Conservation (phyloP, 1,139 yeast species). For the Sugiyamaella novakii region DNA sequence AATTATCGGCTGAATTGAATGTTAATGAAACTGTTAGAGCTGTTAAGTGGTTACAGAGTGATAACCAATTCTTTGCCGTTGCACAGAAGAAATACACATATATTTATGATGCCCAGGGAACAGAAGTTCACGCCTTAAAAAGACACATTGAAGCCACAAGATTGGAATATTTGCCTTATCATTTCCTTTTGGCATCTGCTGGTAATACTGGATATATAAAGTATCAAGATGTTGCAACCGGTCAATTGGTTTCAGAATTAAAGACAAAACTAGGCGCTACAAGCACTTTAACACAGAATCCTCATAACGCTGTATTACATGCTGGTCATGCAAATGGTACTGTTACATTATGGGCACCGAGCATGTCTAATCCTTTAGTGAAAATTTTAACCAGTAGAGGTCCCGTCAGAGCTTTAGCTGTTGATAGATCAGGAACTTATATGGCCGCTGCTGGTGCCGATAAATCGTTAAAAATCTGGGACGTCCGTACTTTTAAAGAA, state of each 20-base stretch:
- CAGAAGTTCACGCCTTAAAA: constrained; percentile 87
- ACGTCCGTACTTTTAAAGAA: constrained; percentile 76
- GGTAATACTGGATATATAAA: constrained; percentile 87
- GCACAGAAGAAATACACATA: constrained; percentile 96
- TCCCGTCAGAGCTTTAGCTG: constrained; percentile 80
- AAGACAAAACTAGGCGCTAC: constrained; percentile 92
- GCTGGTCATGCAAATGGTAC: constrained; percentile 94
- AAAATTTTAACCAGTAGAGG: constrained; percentile 82
- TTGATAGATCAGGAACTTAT: constrained; percentile 89
- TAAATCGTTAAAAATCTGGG: constrained; percentile 87
- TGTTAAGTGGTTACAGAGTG: constrained; percentile 86
- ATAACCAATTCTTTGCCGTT: constrained; percentile 84
- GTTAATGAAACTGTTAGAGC: constrained; percentile 88
- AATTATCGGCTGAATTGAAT: constrained; percentile 75
- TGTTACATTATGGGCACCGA: constrained; percentile 92
- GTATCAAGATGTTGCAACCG: constrained; percentile 96
- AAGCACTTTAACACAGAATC: constrained; percentile 82
- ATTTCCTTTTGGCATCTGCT: constrained; percentile 81
- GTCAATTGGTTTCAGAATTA: constrained; percentile 76
- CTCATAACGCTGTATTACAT: constrained; percentile 94
- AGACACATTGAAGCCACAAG: constrained; percentile 85
- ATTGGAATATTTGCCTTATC: constrained; percentile 90
- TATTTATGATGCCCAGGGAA: constrained; percentile 87
- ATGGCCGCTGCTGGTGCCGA: constrained; percentile 96
- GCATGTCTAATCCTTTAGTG: constrained; percentile 81